Evolutionary conservation across 2,329 filamentous ascomycete species (phyloP).

Genomic region (Ceratocystis eucalypticola): DNA sequence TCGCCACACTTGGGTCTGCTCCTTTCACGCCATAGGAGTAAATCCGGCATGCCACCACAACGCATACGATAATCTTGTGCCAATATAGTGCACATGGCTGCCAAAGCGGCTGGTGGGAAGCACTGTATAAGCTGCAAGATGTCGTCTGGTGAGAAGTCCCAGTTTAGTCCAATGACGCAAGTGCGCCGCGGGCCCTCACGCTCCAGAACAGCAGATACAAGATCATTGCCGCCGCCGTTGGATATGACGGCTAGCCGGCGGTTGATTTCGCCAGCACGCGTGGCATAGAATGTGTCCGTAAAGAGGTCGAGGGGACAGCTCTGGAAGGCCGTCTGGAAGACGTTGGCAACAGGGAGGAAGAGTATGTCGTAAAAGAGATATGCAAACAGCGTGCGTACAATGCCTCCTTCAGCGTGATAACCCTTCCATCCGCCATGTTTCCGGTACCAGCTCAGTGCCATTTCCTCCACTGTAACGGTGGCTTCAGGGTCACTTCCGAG

Average conservation of each 20-base stretch:
- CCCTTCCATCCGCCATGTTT: slow-evolving; percentile 71
- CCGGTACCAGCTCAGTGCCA: slow-evolving; percentile 83
- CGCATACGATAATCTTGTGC: slow-evolving; percentile 86
- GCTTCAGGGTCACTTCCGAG: slow-evolving; percentile 42
- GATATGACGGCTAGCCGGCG: slow-evolving; percentile 71
- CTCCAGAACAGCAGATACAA: slow-evolving; percentile 56
- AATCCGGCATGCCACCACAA: slow-evolving; percentile 73
- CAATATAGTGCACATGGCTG: slow-evolving; percentile 80
- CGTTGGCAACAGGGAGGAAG: slow-evolving; percentile 86
- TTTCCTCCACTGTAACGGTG: slow-evolving; percentile 80
- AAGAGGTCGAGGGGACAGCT: slow-evolving; percentile 86
- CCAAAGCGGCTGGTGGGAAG: slow-evolving; percentile 69
- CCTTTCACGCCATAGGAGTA: slow-evolving; percentile 65
- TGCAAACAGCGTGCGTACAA: slow-evolving; percentile 78
- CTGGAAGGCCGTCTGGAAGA: slow-evolving; percentile 92
- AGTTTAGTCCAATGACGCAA: slow-evolving; percentile 82
- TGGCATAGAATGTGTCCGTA: slow-evolving; percentile 81
- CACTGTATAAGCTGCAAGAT: slow-evolving; percentile 64
- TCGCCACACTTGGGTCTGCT: slow-evolving; percentile 21
- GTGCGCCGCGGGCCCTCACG: slow-evolving; percentile 57
- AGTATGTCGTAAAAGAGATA: slow-evolving; percentile 89
- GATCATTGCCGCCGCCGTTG: slow-evolving; percentile 58
- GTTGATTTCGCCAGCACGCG: slow-evolving; percentile 80
- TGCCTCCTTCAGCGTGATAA: slow-evolving; percentile 83
- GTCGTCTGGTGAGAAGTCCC: slow-evolving; percentile 71